Percentiles rank a stretch among this genome's conserved stretches.
phyloP scores from a whole-genome alignment of 441 rosid genomes.

The Croton setiger region DNA sequence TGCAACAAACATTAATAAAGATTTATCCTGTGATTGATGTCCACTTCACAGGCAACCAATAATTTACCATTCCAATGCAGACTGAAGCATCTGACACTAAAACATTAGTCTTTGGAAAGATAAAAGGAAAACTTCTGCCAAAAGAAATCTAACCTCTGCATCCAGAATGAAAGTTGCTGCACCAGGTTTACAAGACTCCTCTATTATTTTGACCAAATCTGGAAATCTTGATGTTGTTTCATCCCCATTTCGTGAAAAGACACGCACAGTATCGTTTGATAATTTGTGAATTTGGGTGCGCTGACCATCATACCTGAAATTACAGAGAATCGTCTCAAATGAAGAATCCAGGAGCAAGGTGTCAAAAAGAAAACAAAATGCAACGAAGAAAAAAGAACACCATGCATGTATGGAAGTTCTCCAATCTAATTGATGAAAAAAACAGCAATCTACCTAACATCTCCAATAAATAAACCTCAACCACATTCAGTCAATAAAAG shows the following conservation, averaged over 20 bases:
- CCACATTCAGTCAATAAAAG: neutral
- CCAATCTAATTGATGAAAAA: conserved; percentile 10
- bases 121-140: conserved; percentile 12
- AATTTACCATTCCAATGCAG: neutral
- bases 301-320: conserved; percentile 85
- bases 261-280: conserved; percentile 50
- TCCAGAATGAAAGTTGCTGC: conserved; percentile 71
- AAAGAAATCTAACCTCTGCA: conserved; percentile 63
- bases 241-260: conserved; percentile 88
- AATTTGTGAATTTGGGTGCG: conserved; percentile 88
- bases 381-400: neutral
- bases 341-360: conserved; percentile 7
- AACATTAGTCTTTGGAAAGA: neutral
- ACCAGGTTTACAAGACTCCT: conserved; percentile 53
- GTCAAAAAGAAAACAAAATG: conserved; percentile 1
- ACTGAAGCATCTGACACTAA: neutral
- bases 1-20: conserved; percentile 14
- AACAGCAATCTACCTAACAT: neutral
- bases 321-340: conserved; percentile 13
- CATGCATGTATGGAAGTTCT: neutral
- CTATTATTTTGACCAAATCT: conserved; percentile 58
- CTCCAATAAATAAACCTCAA: neutral
- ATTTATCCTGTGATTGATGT: neutral
- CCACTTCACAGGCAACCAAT: conserved; percentile 7
- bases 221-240: conserved; percentile 83